These are phyloP conservation scores for Trichoderma atrobrunneum DNA, from an alignment of 2,329 filamentous ascomycete species.

Conservation along the genomic window DNA sequence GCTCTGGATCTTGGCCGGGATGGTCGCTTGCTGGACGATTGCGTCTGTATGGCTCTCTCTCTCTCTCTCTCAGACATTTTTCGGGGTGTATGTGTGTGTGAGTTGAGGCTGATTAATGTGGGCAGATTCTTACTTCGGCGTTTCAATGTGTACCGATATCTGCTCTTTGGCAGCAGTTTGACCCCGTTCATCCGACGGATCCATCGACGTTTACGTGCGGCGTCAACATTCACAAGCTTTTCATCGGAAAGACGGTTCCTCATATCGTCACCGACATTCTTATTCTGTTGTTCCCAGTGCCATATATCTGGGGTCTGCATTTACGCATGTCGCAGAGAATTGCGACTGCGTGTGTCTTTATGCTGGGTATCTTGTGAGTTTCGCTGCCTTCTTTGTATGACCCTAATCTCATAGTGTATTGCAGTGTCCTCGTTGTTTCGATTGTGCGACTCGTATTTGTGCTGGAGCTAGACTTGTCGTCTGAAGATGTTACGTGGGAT, in stretches of 20 bases:
- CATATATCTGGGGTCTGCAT: slow-evolving; percentile 25
- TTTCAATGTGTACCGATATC: slow-evolving; percentile 24
- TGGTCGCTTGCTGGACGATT: slow-evolving; percentile 14
- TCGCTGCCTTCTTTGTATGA: neutral
- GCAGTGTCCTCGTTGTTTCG: slow-evolving; percentile 22
- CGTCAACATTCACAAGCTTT: slow-evolving; percentile 24
- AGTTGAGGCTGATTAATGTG: neutral
- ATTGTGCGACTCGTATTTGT: slow-evolving; percentile 21
- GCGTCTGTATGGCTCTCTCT: neutral
- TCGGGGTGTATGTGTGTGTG: neutral
- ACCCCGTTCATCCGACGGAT: slow-evolving; percentile 14
- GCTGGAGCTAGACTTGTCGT: slow-evolving; percentile 19
- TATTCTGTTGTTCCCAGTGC: slow-evolving; percentile 27
- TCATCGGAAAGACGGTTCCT: slow-evolving; percentile 26
- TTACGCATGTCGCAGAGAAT: slow-evolving; percentile 26
- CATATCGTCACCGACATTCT: slow-evolving; percentile 28
- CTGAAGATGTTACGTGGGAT: slow-evolving; percentile 29
- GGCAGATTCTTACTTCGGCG: slow-evolving; percentile 5
- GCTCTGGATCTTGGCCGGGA: neutral
- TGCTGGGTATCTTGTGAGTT: slow-evolving; percentile 26
- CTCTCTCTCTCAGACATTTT: no score
- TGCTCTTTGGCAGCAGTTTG: slow-evolving; percentile 23
- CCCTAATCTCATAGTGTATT: neutral
- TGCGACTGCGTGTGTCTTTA: slow-evolving; percentile 24
- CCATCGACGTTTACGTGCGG: slow-evolving; percentile 17